Evolutionary conservation across 768 basidiomycete genomes (phyloP).

Genomic region (Russula lepida): DNA sequence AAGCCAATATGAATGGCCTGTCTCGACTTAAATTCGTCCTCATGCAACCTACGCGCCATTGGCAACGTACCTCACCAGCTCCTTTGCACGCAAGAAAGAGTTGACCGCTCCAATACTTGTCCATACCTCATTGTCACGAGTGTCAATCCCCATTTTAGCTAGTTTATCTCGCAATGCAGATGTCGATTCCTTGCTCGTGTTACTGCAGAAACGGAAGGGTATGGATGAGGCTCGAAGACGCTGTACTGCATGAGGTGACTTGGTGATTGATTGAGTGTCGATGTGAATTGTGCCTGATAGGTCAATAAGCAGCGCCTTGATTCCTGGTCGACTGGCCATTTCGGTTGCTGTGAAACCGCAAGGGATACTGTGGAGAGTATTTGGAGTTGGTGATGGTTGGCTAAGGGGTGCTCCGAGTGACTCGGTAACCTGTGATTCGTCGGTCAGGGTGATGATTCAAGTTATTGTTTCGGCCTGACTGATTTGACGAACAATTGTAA

Average conservation of each 20-base stretch:
- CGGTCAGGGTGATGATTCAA: too few relatives aligned
- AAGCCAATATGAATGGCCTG: conserved; percentile 32
- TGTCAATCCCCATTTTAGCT: conserved; percentile 41
- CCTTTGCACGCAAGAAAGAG: conserved; percentile 34
- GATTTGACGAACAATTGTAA: too few relatives aligned
- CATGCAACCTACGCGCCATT: neutral
- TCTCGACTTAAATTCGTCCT: conserved; percentile 12
- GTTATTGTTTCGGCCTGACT: too few relatives aligned
- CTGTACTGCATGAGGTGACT: conserved; percentile 39
- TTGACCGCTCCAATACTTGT: conserved; percentile 56
- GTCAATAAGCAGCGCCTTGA: conserved; percentile 52
- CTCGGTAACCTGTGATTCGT: neutral
- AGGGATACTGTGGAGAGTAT: neutral
- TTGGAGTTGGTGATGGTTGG: neutral
- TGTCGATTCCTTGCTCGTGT: conserved; percentile 59
- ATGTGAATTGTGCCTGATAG: conserved; percentile 61
- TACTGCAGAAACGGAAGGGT: conserved; percentile 54
- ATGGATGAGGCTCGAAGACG: conserved; percentile 27
- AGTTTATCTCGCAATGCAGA: conserved; percentile 37
- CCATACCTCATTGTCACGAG: conserved; percentile 41
- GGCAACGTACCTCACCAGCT: conserved; percentile 34
- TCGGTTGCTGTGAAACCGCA: neutral
- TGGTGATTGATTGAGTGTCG: conserved; percentile 39
- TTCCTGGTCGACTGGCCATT: conserved; percentile 28
- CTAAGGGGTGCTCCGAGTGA: too few relatives aligned